A percentile compares a stretch with the other conserved stretches of the same genome.
These are phyloP conservation scores for Boletus patriciae DNA, from an alignment of 768 basidiomycete genomes.

Conservation along the genomic window DNA sequence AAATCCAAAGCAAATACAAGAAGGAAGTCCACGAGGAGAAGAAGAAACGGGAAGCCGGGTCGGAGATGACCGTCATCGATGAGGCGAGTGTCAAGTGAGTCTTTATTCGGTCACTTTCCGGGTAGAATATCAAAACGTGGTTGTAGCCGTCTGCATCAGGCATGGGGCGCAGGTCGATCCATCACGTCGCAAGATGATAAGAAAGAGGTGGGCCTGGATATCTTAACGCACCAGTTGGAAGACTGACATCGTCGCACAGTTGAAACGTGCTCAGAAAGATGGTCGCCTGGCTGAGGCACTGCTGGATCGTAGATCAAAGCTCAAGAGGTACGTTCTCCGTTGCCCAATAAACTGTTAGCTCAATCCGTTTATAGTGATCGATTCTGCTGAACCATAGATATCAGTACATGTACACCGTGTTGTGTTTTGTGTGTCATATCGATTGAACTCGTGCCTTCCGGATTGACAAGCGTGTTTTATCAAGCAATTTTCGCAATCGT, in stretches of 20 bases:
- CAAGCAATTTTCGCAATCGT: background rate
- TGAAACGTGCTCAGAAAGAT: conserved; percentile 77
- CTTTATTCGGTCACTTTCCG: conserved; percentile 2
- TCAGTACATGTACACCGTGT: conserved; percentile 13
- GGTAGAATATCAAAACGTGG: conserved; percentile 1
- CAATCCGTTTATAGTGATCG: conserved; percentile 38
- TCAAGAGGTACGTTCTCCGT: conserved; percentile 64
- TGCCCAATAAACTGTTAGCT: conserved; percentile 1
- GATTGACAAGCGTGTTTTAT: conserved; percentile 1
- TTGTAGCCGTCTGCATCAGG: conserved; percentile 66
- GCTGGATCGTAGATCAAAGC: conserved; percentile 75
- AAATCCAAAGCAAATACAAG: conserved; percentile 88
- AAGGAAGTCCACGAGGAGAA: conserved; percentile 78
- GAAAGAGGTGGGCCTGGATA: conserved; percentile 54
- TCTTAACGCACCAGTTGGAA: conserved; percentile 2
- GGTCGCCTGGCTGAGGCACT: conserved; percentile 79
- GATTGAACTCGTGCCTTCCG: conserved; percentile 11
- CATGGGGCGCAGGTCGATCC: conserved; percentile 81
- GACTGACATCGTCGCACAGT: conserved; percentile 39
- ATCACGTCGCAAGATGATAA: conserved; percentile 70
- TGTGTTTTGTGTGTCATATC: conserved; percentile 12
- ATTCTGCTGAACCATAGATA: conserved; percentile 39
- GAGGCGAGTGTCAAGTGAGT: conserved; percentile 76
- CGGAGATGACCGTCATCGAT: conserved; percentile 56
- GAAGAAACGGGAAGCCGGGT: conserved; percentile 61